Evolutionary conservation across 176 grass and related monocot species (phyloP).

Genomic region (Aegilops sharonensis): DNA sequence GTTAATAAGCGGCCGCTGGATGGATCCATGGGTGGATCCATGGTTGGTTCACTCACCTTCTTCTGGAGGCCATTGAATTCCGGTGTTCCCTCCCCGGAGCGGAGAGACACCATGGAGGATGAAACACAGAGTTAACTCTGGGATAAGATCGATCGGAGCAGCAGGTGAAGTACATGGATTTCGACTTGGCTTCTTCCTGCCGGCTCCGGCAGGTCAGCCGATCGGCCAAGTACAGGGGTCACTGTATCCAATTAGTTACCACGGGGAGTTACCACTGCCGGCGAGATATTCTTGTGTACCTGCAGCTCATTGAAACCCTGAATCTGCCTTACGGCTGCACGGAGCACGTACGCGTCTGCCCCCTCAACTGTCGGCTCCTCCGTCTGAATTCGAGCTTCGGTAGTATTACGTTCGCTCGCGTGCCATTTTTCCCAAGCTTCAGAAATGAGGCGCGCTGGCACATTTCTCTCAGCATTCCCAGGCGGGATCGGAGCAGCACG

Average conservation of each 20-base stretch:
- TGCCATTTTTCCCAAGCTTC: too few relatives aligned
- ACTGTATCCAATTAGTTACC: too few relatives aligned
- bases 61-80: conserved; percentile 57
- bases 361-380: too few relatives aligned
- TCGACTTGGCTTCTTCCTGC: neutral
- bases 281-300: neutral
- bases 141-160: neutral
- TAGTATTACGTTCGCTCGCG: too few relatives aligned
- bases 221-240: neutral
- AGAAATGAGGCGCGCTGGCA: too few relatives aligned
- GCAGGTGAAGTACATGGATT: conserved; percentile 38
- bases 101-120: neutral
- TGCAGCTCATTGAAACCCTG: too few relatives aligned
- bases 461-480: neutral
- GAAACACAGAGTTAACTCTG: neutral
- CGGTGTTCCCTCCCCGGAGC: conserved; percentile 22
- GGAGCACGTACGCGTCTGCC: too few relatives aligned
- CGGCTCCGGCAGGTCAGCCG: neutral
- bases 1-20: neutral
- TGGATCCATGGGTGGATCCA: neutral
- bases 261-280: too few relatives aligned
- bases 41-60: conserved; percentile 13
- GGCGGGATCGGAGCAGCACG: neutral
- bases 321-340: too few relatives aligned
- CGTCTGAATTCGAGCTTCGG: too few relatives aligned